phyloP scores from a whole-genome alignment of 345 rosid genomes.

The Cardiospermum halicacabum region DNA sequence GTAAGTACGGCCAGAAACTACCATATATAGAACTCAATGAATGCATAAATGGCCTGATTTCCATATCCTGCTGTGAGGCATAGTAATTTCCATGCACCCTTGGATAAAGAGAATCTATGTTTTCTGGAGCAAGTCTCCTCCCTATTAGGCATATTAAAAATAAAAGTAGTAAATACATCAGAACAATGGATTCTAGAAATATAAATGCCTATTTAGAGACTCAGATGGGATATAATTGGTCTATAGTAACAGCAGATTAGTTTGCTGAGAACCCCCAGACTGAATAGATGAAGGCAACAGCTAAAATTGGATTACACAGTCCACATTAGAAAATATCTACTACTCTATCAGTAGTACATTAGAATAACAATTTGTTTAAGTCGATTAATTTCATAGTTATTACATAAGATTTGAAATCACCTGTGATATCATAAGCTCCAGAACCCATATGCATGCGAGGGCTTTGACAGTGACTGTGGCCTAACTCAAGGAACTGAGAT shows the following conservation, averaged over 20 bases:
- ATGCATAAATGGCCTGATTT: constrained; percentile 10
- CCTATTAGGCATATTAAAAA: constrained; percentile 16
- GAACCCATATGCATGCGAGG: constrained; percentile 8
- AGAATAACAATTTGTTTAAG: not conserved
- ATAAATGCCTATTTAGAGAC: not conserved
- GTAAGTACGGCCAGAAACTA: constrained; percentile 15
- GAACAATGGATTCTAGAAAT: not conserved
- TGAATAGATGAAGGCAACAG: not conserved
- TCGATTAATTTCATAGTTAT: not conserved
- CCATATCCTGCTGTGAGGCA: constrained; percentile 16
- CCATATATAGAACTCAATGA: constrained; percentile 17
- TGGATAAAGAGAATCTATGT: constrained; percentile 17
- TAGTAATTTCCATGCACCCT: constrained; percentile 7
- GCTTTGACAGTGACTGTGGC: constrained; percentile 10
- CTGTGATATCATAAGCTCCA: constrained; percentile 7
- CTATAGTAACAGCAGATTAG: not conserved
- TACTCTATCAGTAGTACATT: not conserved
- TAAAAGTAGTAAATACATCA: not conserved
- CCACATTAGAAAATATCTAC: not conserved
- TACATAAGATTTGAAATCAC: not conserved
- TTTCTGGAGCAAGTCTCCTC: constrained; percentile 21
- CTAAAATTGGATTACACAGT: not conserved
- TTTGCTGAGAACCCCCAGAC: not conserved
- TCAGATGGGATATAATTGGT: not conserved
- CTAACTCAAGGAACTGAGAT: constrained; percentile 12